Percentiles rank a stretch among this genome's conserved stretches.
phyloP scores from a whole-genome alignment of 208 protist species.

The Perkinsela sp. region DNA sequence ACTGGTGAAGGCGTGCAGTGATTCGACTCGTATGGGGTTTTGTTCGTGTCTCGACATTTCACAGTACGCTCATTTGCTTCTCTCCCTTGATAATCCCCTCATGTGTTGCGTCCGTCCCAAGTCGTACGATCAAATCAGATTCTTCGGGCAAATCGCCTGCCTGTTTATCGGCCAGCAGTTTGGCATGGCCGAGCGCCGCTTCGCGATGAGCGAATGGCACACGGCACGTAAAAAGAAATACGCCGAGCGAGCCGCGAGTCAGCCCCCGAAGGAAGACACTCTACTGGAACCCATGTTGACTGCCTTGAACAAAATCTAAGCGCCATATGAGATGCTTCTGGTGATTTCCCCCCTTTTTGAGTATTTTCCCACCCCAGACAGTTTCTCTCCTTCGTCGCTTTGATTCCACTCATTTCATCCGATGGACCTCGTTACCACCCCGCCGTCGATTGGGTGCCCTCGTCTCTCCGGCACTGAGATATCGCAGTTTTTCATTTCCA shows the following conservation, averaged over 20 bases:
- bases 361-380: not conserved
- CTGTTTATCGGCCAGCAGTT: not conserved
- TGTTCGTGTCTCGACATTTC: not conserved
- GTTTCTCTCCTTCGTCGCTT: not conserved
- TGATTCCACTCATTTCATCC: not conserved
- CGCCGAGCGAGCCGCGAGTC: not conserved
- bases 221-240: not conserved
- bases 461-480: too few species aligned
- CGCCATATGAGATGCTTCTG: not conserved
- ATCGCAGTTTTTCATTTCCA: too few species aligned
- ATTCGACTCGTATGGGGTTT: not conserved
- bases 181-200: not conserved
- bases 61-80: too few species aligned
- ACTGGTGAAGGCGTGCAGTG: too few species aligned
- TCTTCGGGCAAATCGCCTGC: not conserved
- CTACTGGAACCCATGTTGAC: not conserved
- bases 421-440: not conserved
- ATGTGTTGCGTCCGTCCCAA: not conserved
- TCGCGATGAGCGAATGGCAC: not conserved
- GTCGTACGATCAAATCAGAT: not conserved
- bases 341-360: not conserved
- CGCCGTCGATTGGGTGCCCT: too few species aligned
- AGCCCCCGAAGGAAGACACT: not conserved
- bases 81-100: not conserved
- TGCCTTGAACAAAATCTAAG: not conserved